Conservation (phyloP, 305 asterid species). For the Lippia alba region DNA sequence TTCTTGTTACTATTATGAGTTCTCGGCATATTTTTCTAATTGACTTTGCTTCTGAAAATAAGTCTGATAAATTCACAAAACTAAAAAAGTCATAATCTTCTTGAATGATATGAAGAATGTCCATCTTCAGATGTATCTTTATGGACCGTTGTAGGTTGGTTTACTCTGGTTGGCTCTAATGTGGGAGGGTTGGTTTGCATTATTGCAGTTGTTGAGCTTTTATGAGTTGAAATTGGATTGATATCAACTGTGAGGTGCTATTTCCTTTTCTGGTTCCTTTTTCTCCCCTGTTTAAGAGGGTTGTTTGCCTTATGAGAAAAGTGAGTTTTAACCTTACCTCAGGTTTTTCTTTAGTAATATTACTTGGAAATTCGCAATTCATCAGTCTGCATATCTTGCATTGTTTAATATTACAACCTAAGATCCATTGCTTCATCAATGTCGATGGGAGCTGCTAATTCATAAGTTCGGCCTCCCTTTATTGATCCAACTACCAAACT, state of each 20-base stretch:
- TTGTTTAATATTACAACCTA: not conserved
- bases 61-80: too few species aligned
- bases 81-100: too few species aligned
- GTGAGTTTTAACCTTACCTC: not conserved
- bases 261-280: not conserved
- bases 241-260: not conserved
- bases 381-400: not conserved
- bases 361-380: not conserved
- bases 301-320: not conserved
- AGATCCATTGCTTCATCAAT: not conserved
- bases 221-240: slow-evolving; percentile 6
- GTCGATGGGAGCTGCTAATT: not conserved
- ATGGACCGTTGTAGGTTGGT: not conserved
- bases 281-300: not conserved
- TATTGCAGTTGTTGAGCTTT: slow-evolving; percentile 15
- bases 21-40: too few species aligned
- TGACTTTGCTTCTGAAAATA: too few species aligned
- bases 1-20: too few species aligned
- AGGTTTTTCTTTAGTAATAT: not conserved
- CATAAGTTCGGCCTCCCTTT: slow-evolving; percentile 1
- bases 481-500: slow-evolving; percentile 1
- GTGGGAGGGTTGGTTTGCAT: slow-evolving; percentile 21
- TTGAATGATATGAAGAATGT: too few species aligned
- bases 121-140: too few species aligned
- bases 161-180: not conserved